Conservation (phyloP, 768 basidiomycete genomes). For the Pholiota molesta region DNA sequence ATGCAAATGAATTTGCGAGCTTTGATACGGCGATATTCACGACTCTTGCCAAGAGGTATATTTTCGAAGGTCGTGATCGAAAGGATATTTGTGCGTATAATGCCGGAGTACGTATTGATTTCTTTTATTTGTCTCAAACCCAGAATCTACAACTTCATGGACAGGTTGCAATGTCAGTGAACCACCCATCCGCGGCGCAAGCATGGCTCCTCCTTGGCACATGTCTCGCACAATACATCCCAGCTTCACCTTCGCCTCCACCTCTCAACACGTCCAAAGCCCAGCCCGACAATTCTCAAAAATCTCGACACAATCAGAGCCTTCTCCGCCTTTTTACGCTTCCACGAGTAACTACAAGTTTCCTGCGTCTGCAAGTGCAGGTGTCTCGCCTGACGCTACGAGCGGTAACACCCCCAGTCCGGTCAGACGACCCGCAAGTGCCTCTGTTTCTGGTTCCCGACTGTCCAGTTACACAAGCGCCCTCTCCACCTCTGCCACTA, state of each 20-base stretch:
- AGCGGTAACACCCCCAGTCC: conserved; percentile 17
- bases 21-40: conserved; percentile 54
- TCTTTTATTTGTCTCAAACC: neutral
- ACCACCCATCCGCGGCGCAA: conserved; percentile 59
- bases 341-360: conserved; percentile 16
- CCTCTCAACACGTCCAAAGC: conserved; percentile 3
- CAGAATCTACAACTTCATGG: neutral
- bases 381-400: conserved; percentile 10
- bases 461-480: conserved; percentile 6
- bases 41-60: conserved; percentile 65
- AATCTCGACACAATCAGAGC: conserved; percentile 6
- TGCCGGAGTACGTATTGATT: conserved; percentile 43
- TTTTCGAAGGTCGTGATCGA: conserved; percentile 52
- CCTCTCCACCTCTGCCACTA: neutral
- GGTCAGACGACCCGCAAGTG: conserved; percentile 19
- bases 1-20: conserved; percentile 34
- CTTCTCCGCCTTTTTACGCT: conserved; percentile 23
- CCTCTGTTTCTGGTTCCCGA: conserved; percentile 14
- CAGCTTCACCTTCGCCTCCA: conserved; percentile 30
- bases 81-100: conserved; percentile 58
- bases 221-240: conserved; percentile 52
- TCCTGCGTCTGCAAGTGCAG: conserved; percentile 11
- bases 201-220: conserved; percentile 69
- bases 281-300: neutral
- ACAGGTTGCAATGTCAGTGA: conserved; percentile 63